These are phyloP conservation scores for Magnolia changhungtana DNA, from an alignment of 164 flowering plant species.

Conservation along the genomic window DNA sequence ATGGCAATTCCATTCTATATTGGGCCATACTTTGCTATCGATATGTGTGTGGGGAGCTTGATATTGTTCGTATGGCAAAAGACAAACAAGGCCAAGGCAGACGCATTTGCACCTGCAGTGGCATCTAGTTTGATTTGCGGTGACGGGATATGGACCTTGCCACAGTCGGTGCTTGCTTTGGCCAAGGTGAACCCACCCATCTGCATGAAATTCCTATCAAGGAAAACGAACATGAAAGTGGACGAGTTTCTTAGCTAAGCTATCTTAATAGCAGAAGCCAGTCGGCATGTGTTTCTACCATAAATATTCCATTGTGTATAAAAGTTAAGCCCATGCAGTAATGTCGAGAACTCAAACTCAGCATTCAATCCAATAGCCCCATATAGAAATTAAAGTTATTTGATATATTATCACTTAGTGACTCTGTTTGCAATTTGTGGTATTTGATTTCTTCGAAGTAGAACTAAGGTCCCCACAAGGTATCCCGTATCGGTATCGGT, in stretches of 20 bases:
- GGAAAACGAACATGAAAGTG: constrained; percentile 22
- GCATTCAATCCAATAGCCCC: background rate
- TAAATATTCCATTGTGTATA: background rate
- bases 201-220: constrained; percentile 47
- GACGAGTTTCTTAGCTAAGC: constrained; percentile 26
- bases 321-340: background rate
- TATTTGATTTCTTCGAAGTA: too few species aligned
- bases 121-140: constrained; percentile 62
- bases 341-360: background rate
- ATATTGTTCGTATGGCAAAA: constrained; percentile 39
- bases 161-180: constrained; percentile 43
- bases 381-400: too few species aligned
- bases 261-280: constrained; percentile 1
- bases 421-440: too few species aligned
- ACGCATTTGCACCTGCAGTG: constrained; percentile 45
- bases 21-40: constrained; percentile 44
- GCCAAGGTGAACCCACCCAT: constrained; percentile 43
- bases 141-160: constrained; percentile 53
- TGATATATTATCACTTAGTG: too few species aligned
- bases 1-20: constrained; percentile 59
- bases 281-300: background rate
- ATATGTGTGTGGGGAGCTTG: constrained; percentile 50
- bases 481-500: too few species aligned
- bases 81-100: constrained; percentile 43
- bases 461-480: too few species aligned